These are phyloP conservation scores for Eustoma russellianum DNA, from an alignment of 257 asterid species.

Conservation along the genomic window DNA sequence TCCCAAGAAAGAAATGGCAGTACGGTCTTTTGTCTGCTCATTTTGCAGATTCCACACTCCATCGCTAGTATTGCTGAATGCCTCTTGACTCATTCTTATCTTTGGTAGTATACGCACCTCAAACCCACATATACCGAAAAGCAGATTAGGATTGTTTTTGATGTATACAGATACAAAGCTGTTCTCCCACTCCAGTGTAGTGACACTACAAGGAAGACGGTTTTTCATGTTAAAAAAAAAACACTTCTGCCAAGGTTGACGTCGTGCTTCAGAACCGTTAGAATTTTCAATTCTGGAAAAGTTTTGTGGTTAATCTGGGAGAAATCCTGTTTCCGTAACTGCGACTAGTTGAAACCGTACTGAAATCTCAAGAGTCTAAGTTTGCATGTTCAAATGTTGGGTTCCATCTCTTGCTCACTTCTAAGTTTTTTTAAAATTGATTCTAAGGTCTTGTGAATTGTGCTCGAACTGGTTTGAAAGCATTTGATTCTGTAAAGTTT, in stretches of 20 bases:
- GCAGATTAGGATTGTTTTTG: constrained; percentile 95
- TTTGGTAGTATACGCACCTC: constrained; percentile 95
- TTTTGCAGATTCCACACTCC: constrained; percentile 98
- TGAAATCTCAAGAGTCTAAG: too few species aligned
- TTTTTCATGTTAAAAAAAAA: constrained; percentile 99
- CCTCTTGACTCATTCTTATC: constrained; percentile 96
- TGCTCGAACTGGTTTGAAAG: too few species aligned
- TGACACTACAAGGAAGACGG: constrained; percentile 91
- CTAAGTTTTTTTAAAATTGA: too few species aligned
- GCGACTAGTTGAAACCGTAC: too few species aligned
- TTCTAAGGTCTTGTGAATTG: too few species aligned
- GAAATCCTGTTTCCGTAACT: too few species aligned
- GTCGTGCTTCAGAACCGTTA: too few species aligned
- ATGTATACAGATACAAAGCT: constrained; percentile 96
- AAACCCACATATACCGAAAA: constrained; percentile 98
- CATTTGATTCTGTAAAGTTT: too few species aligned
- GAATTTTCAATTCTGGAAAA: too few species aligned
- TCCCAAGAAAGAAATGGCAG: constrained; percentile 91
- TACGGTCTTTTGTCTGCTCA: constrained; percentile 94
- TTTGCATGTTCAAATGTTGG: too few species aligned
- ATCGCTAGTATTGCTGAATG: constrained; percentile 92
- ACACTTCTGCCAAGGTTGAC: constrained; percentile 98
- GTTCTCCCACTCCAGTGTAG: constrained; percentile 98
- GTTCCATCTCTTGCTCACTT: too few species aligned
- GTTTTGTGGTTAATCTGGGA: too few species aligned